Evolutionary conservation across 768 basidiomycete species (phyloP).

Genomic region (Austroboletus eburneus): DNA sequence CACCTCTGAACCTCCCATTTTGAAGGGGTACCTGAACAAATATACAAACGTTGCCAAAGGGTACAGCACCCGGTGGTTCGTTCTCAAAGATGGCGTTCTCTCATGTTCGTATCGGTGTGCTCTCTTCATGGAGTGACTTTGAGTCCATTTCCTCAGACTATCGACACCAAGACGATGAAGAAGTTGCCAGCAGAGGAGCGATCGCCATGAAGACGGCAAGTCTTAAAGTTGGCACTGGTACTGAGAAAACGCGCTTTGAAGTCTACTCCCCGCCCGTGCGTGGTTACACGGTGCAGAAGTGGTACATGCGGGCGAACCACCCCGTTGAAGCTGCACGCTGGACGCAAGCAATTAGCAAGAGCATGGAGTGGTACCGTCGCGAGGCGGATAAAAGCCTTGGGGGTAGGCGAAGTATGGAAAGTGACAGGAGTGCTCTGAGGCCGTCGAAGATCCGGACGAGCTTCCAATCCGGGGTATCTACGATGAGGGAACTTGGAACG

Average conservation of each 20-base stretch:
- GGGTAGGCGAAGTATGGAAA: slow-evolving; percentile 43
- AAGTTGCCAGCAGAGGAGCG: slow-evolving; percentile 77
- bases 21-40: slow-evolving; percentile 84
- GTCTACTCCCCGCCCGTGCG: slow-evolving; percentile 59
- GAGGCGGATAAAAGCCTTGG: slow-evolving; percentile 30
- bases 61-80: slow-evolving; percentile 89
- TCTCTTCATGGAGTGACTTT: not conserved
- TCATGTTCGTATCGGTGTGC: slow-evolving; percentile 55
- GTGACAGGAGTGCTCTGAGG: slow-evolving; percentile 39
- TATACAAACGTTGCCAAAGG: slow-evolving; percentile 91
- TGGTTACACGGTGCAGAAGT: slow-evolving; percentile 55
- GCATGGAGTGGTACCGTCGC: slow-evolving; percentile 67
- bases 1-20: slow-evolving; percentile 49
- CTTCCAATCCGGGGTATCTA: slow-evolving; percentile 28
- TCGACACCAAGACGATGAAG: slow-evolving; percentile 87
- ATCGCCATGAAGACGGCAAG: slow-evolving; percentile 82
- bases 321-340: slow-evolving; percentile 88
- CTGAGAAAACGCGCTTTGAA: slow-evolving; percentile 76
- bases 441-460: slow-evolving; percentile 28
- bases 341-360: slow-evolving; percentile 70
- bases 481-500: slow-evolving; percentile 22
- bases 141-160: slow-evolving; percentile 49
- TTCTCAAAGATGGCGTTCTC: slow-evolving; percentile 79
- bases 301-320: slow-evolving; percentile 83
- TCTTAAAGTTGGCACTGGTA: slow-evolving; percentile 47